Conservation (phyloP, 2,329 filamentous ascomycete species). For the Botrytis sinoallii region DNA sequence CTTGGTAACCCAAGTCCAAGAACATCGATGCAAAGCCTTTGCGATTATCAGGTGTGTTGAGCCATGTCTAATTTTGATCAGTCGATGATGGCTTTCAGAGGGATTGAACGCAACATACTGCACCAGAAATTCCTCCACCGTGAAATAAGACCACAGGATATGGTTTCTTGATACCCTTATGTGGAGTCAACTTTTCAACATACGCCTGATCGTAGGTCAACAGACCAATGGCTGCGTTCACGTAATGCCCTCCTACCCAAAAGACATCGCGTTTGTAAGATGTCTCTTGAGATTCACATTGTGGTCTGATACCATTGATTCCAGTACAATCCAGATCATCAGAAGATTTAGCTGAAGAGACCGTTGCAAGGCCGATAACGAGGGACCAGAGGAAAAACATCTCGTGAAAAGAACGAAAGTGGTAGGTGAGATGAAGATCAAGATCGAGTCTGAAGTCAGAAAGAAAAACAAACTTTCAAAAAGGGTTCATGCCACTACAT, state of each 20-base stretch:
- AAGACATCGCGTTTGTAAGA: constrained; percentile 26
- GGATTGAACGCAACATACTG: constrained; percentile 15
- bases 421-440: constrained; percentile 1
- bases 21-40: constrained; percentile 48
- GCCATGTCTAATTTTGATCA: constrained; percentile 38
- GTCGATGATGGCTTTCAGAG: background rate
- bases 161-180: constrained; percentile 16
- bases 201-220: constrained; percentile 47
- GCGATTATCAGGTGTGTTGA: constrained; percentile 47
- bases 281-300: constrained; percentile 26
- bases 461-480: background rate
- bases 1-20: constrained; percentile 43
- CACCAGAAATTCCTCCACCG: constrained; percentile 23
- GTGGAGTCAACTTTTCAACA: constrained; percentile 46
- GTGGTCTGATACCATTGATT: constrained; percentile 23
- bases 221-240: constrained; percentile 21
- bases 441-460: background rate
- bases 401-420: background rate
- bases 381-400: constrained; percentile 19
- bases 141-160: constrained; percentile 26
- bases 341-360: background rate
- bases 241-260: constrained; percentile 27
- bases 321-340: constrained; percentile 20
- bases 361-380: constrained; percentile 18
- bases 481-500: constrained; percentile 2